Evolutionary conservation across 2,329 filamentous ascomycete species (phyloP), one percentile per base, ranked within the genome.

Genomic region (Ophiostoma novo-ulmi): DNA sequence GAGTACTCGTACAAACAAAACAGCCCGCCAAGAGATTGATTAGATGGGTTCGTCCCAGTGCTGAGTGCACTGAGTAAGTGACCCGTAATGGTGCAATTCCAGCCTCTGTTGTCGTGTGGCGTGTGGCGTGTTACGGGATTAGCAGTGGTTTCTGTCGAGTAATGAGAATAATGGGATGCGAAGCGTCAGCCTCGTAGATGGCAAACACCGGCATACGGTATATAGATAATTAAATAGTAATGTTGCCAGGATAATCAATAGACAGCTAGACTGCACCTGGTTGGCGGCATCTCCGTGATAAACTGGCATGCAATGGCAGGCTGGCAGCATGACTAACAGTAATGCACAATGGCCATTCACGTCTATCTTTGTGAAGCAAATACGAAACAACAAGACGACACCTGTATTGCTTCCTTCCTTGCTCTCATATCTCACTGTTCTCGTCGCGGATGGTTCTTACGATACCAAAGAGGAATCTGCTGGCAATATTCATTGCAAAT

Each of bases 1-100:
- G 5, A 69, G 20, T 20, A 41, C 64, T 22, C 14, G 26, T 13
- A 66, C 2, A 11, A 36, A 7, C 22, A 5, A 44, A 17, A 44
- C 41, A 44, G 41, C 13, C 20, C 63, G 70, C 70, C 70, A 70
- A 70, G 65, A 64, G 65, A 68, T 68, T 68, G 70, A 70, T 70
- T 64, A 69, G 67, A 71, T 71, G 41, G 31, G 31, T 4, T 31
- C 31, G 31, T 3, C 3, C 31, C 31, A 31, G 13, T 20, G 17
- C 14, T 58, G 22, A 14, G 52, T 22, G n/a, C 17, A 44, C 48
- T 55, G 20, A 55, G 48, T 22, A 55, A 22, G 48, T 55, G 20
- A 22, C 48, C 48, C 26, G 3, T 14, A 31, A 63, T 63, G 58
- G 58, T 63, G 58, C 58, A 63, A 63, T 63, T 31, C 31, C 26